A percentile compares a stretch with the other conserved stretches of the same genome.
phyloP scores from a whole-genome alignment of 306 rosid species.

The Nissolia schottii region DNA sequence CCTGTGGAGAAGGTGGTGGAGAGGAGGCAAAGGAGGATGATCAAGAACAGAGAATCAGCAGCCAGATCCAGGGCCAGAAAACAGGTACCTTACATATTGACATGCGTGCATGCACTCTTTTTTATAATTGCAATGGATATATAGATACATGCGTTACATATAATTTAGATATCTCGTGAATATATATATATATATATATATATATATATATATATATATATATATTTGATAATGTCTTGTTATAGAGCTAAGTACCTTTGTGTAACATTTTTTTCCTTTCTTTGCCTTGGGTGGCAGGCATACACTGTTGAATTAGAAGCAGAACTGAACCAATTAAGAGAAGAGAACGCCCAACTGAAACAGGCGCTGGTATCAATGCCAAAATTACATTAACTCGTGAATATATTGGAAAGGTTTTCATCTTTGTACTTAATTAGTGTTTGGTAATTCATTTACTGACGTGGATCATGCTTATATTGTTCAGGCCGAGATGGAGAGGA shows the following conservation, averaged over 20 bases:
- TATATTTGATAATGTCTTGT: too few species aligned
- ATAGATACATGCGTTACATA: too few species aligned
- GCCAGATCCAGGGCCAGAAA: slow-evolving; percentile 96
- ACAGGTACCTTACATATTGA: too few species aligned
- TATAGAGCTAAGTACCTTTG: too few species aligned
- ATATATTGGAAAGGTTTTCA: neutral
- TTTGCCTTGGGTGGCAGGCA: slow-evolving; percentile 55
- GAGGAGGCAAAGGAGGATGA: slow-evolving; percentile 97
- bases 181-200: too few species aligned
- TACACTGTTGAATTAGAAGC: slow-evolving; percentile 91
- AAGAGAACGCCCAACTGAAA: slow-evolving; percentile 67
- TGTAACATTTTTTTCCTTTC: neutral
- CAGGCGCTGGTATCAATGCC: slow-evolving; percentile 73
- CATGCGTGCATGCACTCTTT: neutral
- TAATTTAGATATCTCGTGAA: too few species aligned
- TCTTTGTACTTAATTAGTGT: neutral
- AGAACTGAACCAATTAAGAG: slow-evolving; percentile 69
- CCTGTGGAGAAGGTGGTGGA: slow-evolving; percentile 87
- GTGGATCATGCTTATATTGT: neutral
- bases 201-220: too few species aligned
- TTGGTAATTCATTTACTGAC: slow-evolving; percentile 11
- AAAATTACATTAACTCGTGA: neutral
- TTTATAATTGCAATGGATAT: neutral
- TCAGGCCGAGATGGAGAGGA: slow-evolving; percentile 68
- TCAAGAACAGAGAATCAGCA: slow-evolving; percentile 92